Evolutionary conservation across 352 stramenopile species (phyloP).

Genomic region (Globisporangium splendens): DNA sequence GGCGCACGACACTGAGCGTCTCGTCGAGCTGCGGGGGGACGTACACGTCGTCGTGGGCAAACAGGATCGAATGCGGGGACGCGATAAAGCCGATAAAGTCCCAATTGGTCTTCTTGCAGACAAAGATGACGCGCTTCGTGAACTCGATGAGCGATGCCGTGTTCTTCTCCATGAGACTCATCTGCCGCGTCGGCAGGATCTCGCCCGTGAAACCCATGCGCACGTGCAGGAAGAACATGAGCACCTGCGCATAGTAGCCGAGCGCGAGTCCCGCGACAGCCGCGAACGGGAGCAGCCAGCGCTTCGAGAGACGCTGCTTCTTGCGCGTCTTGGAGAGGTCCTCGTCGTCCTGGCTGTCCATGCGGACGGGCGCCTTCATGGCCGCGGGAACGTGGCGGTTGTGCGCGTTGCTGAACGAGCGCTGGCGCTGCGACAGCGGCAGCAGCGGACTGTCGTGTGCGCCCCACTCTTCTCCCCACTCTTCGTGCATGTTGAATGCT

Average conservation of each 20-base stretch:
- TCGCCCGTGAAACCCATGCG: slow-evolving; percentile 51
- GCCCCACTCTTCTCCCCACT: too few relatives aligned
- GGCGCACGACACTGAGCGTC: slow-evolving; percentile 55
- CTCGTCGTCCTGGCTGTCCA: slow-evolving; percentile 3
- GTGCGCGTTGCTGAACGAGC: too few relatives aligned
- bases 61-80: slow-evolving; percentile 59
- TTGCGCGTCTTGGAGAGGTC: slow-evolving; percentile 18
- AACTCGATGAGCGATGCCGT: slow-evolving; percentile 46
- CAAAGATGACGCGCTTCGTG: slow-evolving; percentile 63
- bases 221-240: slow-evolving; percentile 68
- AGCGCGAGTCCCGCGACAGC: slow-evolving; percentile 35
- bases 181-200: slow-evolving; percentile 41
- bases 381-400: too few relatives aligned
- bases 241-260: slow-evolving; percentile 66
- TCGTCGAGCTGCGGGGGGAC: slow-evolving; percentile 49
- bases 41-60: slow-evolving; percentile 59
- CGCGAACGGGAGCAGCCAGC: slow-evolving; percentile 15
- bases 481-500: too few relatives aligned
- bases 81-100: slow-evolving; percentile 71
- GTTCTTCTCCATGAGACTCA: slow-evolving; percentile 38
- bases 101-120: slow-evolving; percentile 76
- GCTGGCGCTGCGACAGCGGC: too few relatives aligned
- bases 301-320: slow-evolving; percentile 8
- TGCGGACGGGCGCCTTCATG: too few relatives aligned
- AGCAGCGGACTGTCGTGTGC: too few relatives aligned